Base-by-base conservation (phyloP, 768 basidiomycete genomes). In the Xanthoconium stramineum region DNA sequence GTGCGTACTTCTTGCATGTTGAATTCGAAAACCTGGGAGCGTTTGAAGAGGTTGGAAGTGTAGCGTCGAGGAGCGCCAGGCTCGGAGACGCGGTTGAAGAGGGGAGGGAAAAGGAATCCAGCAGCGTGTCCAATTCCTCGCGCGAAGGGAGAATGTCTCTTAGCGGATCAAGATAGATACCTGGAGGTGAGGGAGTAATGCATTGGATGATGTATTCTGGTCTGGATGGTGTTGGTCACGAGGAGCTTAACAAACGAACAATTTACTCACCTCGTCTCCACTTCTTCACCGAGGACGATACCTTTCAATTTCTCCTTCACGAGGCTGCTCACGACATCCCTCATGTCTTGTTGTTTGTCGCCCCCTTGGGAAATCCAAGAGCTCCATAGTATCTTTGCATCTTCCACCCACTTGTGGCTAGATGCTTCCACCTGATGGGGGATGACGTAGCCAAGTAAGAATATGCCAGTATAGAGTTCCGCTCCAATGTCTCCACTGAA, bases 41-140 rank as follows among this genome's bases (percentile, higher is more conserved):
- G 5, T 62, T 54, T 1, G 74, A 65, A 2, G 65, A 52, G 0
- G 83, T 80, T 9, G 83, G 82, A 32, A 89, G 75, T 15, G 85
- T 76, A 1, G 82, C 76, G 33, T 89, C 80, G 24, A 85, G 58
- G 20, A 91, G 74, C 0, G 81, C 84, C 24, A 89, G 69, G 62
- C 83, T 84, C 5, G 80, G 62, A 50, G 84, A 76, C 36, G 76
- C 70, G 2, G 82, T 74, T 15, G 77, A 75, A 0, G 78, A 68
- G 2, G 80, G 74, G 32, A 89, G 71, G 4, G 58, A 61, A 17
- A 70, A 60, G 1, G 58, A 70, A 20, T 65, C 64, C 3, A 85
- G 76, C 71, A 83, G 75, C 2, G 64, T 59, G 28, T 84, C 78
- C 17, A 87, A 70, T 52, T 77, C 76, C 0, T 68, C 62, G 9